phyloP scores from a whole-genome alignment of 176 grass and related monocot species.

The barley (Hordeum vulgare) region DNA sequence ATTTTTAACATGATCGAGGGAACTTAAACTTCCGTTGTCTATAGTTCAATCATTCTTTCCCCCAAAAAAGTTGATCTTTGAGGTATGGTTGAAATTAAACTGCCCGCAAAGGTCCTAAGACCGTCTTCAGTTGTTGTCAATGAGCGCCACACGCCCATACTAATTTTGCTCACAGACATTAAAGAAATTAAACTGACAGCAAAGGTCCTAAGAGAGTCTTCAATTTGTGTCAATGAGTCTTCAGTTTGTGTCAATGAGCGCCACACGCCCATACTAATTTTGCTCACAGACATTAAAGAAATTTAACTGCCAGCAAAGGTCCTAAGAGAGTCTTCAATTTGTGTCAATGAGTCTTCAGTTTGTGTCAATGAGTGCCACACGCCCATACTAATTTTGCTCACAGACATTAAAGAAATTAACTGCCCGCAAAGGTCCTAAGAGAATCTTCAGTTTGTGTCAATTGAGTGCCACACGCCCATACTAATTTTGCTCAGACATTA shows the following conservation, averaged over 20 bases:
- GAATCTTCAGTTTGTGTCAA: background rate
- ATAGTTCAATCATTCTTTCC: background rate
- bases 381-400: too few relatives aligned
- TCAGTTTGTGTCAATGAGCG: background rate
- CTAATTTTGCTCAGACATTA: background rate
- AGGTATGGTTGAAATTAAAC: background rate
- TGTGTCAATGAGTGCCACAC: background rate
- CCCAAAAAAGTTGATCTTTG: background rate
- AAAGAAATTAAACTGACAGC: background rate
- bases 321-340: background rate
- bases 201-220: background rate
- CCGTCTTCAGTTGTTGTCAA: background rate
- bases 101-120: background rate
- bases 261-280: background rate
- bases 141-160: background rate
- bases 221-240: too few relatives aligned
- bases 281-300: background rate
- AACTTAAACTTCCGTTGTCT: background rate
- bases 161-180: too few relatives aligned
- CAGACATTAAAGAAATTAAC: background rate
- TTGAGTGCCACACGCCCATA: background rate
- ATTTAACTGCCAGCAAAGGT: background rate
- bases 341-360: too few relatives aligned
- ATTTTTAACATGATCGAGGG: background rate
- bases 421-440: too few relatives aligned